Base-by-base conservation (phyloP, 106 monocot genomes). In the Platanthera zijinensis region DNA sequence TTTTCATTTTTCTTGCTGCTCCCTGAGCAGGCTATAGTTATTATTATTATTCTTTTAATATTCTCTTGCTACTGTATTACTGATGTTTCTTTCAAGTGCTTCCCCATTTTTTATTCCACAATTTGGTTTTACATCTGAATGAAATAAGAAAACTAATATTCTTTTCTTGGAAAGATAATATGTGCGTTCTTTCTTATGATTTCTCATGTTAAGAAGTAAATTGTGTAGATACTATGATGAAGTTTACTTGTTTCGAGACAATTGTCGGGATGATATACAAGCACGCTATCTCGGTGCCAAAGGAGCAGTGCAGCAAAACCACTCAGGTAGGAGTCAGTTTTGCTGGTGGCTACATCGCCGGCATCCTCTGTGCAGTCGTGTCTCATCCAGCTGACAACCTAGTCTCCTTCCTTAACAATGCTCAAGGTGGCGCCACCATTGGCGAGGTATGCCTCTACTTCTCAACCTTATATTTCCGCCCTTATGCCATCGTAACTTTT, bases 321-420 rank as follows among this genome's bases (percentile, higher is more conserved):
- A 12, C n/a, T 25, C 67, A 67, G 13, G 28, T 67, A n/a, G 67
- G 67, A 30, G 67, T 67, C 6, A 67, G 67, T n/a, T 67, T 67
- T 67, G 67, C 67, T 2, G 28, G 67, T 11, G 67, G 67, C 7
- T 67, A 67, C n/a, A n/a, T 67, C 30, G 86, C 82, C 22, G 86
- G 83, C 3, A 73, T 83, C n/a, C 76, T 86, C 57, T 86, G 86
- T 80, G 86, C 86, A 15, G 52, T 83, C 51, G 80, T 86, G 46
- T 86, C 86, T 28, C 86, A 86, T n/a, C 86, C 86, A 3, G 86
- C 86, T 2, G 86, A 86, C 54, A 86, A 86, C 47, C 51, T 86
- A 9, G 83, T 83, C 59, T 86, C 83, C 15, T 83, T 80, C 77
- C 86, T 86, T 8, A 86, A 86, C 77, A 86, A 86, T 72, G 75